Evolutionary conservation across 805 yeast genomes (phyloP).

Genomic region (Tetrapisispora fleetii): DNA sequence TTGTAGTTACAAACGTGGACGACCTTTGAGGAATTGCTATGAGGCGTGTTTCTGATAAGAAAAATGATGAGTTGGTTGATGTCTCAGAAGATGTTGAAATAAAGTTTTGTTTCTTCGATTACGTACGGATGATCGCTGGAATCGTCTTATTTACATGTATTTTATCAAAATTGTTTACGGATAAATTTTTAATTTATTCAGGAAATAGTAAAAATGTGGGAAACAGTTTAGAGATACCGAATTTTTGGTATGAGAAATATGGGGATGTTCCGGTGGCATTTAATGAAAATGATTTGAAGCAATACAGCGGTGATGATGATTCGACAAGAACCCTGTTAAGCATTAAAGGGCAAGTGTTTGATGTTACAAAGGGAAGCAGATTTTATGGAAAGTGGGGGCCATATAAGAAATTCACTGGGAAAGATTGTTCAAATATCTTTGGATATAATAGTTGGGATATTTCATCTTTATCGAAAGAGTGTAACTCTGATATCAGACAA

Average conservation of each 20-base stretch:
- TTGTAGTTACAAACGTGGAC: background rate
- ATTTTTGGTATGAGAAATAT: conserved; percentile 10
- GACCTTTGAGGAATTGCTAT: no score
- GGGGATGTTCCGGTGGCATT: conserved; percentile 7
- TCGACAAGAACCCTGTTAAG: conserved; percentile 12
- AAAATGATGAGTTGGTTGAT: background rate
- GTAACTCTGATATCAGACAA: conserved; percentile 8
- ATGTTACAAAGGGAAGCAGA: conserved; percentile 13
- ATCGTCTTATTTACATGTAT: conserved; percentile 6
- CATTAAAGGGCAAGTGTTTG: conserved; percentile 17
- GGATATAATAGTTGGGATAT: conserved; percentile 14
- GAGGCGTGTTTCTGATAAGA: background rate
- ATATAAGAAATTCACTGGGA: conserved; percentile 17
- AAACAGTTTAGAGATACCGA: conserved; percentile 3
- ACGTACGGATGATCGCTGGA: conserved; percentile 13
- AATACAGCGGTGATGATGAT: conserved; percentile 5
- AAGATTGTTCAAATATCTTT: conserved; percentile 18
- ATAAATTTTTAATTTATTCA: conserved; percentile 6
- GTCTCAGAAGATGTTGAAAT: background rate
- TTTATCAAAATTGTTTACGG: conserved; percentile 7
- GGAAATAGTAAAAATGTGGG: background rate
- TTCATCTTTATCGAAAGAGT: conserved; percentile 9
- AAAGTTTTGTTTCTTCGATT: conserved; percentile 11
- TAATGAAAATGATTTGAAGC: conserved; percentile 6
- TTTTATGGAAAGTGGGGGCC: conserved; percentile 22